phyloP scores from a whole-genome alignment of 176 grass and related monocot species.

The Themeda triandra region DNA sequence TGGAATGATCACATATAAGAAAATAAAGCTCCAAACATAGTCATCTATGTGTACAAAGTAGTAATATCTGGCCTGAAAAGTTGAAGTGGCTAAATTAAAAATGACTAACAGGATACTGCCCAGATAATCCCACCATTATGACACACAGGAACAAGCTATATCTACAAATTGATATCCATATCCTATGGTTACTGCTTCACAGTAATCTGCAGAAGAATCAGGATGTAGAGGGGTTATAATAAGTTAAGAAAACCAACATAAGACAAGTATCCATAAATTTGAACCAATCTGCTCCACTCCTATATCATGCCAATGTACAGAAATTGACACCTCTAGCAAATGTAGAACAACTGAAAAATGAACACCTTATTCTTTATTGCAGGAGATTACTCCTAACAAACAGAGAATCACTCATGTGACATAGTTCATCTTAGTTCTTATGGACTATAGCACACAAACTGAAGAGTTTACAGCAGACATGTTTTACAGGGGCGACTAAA shows the following conservation, averaged over 20 bases:
- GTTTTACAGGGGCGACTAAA: constrained; percentile 37
- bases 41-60: constrained; percentile 1
- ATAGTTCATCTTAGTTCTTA: constrained; percentile 10
- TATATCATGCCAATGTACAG: background rate
- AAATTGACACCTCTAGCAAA: background rate
- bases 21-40: background rate
- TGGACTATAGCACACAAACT: constrained; percentile 1
- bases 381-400: background rate
- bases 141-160: background rate
- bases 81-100: background rate
- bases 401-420: background rate
- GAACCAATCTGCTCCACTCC: background rate
- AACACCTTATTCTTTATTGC: background rate
- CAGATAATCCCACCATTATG: background rate
- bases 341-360: background rate
- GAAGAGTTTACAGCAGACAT: background rate
- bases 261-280: background rate
- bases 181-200: background rate
- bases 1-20: background rate
- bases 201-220: background rate
- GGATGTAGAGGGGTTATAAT: background rate
- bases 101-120: background rate
- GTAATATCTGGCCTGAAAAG: background rate
- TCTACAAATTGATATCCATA: background rate
- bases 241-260: background rate